These are phyloP conservation scores for Claviceps sp. DNA, from an alignment of 2,329 filamentous ascomycete genomes.

Conservation along the genomic window DNA sequence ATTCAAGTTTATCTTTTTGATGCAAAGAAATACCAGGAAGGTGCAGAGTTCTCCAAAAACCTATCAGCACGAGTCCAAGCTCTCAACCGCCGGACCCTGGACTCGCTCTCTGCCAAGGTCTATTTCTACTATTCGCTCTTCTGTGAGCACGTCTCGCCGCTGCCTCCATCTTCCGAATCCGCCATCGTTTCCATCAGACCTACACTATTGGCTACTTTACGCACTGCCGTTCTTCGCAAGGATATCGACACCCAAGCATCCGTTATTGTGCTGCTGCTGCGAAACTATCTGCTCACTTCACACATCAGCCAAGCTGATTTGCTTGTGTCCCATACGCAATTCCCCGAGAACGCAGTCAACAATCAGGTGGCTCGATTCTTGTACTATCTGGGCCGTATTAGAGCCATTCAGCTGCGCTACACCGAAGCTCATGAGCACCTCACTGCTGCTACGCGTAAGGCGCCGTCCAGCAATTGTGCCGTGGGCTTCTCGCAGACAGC, in stretches of 20 bases:
- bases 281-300: slow-evolving; percentile 91
- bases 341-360: slow-evolving; percentile 87
- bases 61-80: slow-evolving; percentile 76
- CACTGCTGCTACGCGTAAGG: slow-evolving; percentile 86
- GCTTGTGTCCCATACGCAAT: slow-evolving; percentile 88
- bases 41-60: slow-evolving; percentile 70
- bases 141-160: slow-evolving; percentile 77
- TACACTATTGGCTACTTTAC: slow-evolving; percentile 71
- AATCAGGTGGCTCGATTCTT: slow-evolving; percentile 96
- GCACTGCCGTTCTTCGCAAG: slow-evolving; percentile 92
- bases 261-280: slow-evolving; percentile 84
- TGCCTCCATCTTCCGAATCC: slow-evolving; percentile 79
- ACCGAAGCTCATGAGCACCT: slow-evolving; percentile 94
- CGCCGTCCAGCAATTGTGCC: slow-evolving; percentile 77
- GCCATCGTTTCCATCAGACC: slow-evolving; percentile 79
- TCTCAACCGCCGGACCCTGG: slow-evolving; percentile 84
- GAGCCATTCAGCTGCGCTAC: slow-evolving; percentile 91
- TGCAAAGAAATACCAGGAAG: slow-evolving; percentile 64
- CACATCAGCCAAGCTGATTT: slow-evolving; percentile 96
- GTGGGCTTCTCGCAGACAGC: slow-evolving; percentile 92
- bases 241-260: slow-evolving; percentile 95
- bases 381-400: slow-evolving; percentile 93
- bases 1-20: slow-evolving; percentile 83
- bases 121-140: slow-evolving; percentile 98
- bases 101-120: slow-evolving; percentile 85